Base-by-base conservation (phyloP, 306 rosid genomes). In the Malus fusca region DNA sequence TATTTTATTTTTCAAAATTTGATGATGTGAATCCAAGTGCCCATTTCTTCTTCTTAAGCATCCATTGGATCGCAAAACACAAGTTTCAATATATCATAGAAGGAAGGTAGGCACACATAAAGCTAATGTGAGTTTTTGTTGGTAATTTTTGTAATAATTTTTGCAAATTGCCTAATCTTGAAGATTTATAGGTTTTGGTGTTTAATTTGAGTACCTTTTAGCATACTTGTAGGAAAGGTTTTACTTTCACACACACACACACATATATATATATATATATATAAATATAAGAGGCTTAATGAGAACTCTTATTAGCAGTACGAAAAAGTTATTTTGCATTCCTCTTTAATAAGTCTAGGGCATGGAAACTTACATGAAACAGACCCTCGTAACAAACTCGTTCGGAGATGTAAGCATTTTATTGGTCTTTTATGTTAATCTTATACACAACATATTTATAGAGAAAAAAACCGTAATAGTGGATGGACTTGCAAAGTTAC, bases 21-120 rank as follows among this genome's bases (percentile, higher is more conserved):
- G 43, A 71, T 8, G 44, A 43, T 73, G 56, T 42, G 65, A 65
- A 82, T 73, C 80, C 75, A 79, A 70, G 61, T 42, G 68, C 23
- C 61, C 58, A 5, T 68, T 72, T 75, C 66, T 62, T 75, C 66
- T 62, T 81, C 52, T 75, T 66, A 22, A 26, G n/a, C 64, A 31
- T 79, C 75, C 56, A 44, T 59, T 18, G 78, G 74, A 79, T 73
- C 75, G 31, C 22, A 79, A 79, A 79, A 58, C 64, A 68, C 31
- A 74, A 21, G 31, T 61, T 61, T 28, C 69, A 60, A 74, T 37
- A 72, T 6, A 61, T 51, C 12, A 28, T 60, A 1, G 7, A 53
- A 22, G 23, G 30, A 59, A 59, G 55, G 21, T 55, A 13, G 23
- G 68, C 68, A 30, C 68, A 63, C 18, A 63, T 17, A 30, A 63